phyloP scores from a whole-genome alignment of 371 early-diverging fungal genomes.

The Mortierella sp. region DNA sequence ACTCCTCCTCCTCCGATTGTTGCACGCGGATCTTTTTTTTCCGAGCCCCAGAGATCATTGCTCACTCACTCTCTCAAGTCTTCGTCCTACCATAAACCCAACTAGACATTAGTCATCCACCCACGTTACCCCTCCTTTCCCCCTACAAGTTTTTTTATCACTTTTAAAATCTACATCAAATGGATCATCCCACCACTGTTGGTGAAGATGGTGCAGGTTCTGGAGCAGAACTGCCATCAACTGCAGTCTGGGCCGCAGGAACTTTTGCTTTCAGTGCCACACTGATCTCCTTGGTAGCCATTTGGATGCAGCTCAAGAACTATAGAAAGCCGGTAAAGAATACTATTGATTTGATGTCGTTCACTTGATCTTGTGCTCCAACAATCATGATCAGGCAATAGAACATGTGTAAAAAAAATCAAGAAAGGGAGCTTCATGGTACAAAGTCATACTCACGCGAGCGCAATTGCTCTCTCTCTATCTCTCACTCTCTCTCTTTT shows the following conservation, averaged over 20 bases:
- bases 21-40: neutral
- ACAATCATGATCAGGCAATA: too few species aligned
- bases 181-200: conserved; percentile 23
- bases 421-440: neutral
- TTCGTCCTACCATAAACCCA: too few species aligned
- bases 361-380: neutral
- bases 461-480: neutral
- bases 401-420: neutral
- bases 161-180: neutral
- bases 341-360: neutral
- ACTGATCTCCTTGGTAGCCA: conserved; percentile 77
- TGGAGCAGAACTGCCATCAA: conserved; percentile 68
- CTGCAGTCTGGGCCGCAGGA: conserved; percentile 67
- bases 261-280: conserved; percentile 58
- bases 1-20: neutral
- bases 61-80: neutral
- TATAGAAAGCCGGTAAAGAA: conserved; percentile 86
- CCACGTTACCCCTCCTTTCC: neutral
- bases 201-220: conserved; percentile 58
- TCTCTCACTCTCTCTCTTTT: too few species aligned
- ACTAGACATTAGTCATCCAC: too few species aligned
- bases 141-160: neutral
- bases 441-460: conserved; percentile 17
- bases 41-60: too few species aligned
- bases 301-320: conserved; percentile 91